Evolutionary conservation across 306 rosid species (phyloP), one percentile per base, ranked within the genome.

Genomic region (Benincasa hispida): DNA sequence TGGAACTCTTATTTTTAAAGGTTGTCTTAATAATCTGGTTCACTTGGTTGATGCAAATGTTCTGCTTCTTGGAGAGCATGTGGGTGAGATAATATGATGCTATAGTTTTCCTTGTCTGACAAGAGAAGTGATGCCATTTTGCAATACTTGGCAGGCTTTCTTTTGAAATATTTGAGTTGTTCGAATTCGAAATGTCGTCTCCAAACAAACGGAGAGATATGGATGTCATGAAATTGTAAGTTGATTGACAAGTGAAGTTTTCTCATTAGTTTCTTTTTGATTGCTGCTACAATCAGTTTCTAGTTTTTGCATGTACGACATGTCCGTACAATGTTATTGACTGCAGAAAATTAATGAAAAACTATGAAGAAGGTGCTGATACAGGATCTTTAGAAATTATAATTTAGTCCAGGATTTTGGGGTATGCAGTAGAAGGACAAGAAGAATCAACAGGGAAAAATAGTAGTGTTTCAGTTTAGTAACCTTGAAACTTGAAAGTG

Each of bases 221-320:
- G 97, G 99, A 95, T 87, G 99, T 95, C 72, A 92, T 92, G 99
- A 95, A 95, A 82, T 72, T 95, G 99, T 95, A 85, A 89, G 99
- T 83, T 77, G 57, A 7, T 70, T 47, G 8, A 70, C 75, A 10
- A 42, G 37, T 42, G 47, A 47, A 17, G 57, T 72, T 72, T 72
- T 72, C 41, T 47, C 76, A 6, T 69, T 14, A 7, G 37, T 69
- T 42, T 41, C 30, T 7, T 8, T 17, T 25, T 69, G 3, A 4
- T 45, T 68, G 74, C 12, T 45, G 57, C 28, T 15, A 8, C 22
- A 70, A 25, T 14, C 27, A 55, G 24, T 45, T 13, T 25, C 21
- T 25, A 15, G 76, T 70, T 70, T 15, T 24, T 45, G 57, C 56
- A 69, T 69, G 30, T 67, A 45, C 22, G 28, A 66, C 37, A 66